These are phyloP conservation scores for Sisymbrium irio DNA, from an alignment of 345 rosid species.

Conservation along the genomic window DNA sequence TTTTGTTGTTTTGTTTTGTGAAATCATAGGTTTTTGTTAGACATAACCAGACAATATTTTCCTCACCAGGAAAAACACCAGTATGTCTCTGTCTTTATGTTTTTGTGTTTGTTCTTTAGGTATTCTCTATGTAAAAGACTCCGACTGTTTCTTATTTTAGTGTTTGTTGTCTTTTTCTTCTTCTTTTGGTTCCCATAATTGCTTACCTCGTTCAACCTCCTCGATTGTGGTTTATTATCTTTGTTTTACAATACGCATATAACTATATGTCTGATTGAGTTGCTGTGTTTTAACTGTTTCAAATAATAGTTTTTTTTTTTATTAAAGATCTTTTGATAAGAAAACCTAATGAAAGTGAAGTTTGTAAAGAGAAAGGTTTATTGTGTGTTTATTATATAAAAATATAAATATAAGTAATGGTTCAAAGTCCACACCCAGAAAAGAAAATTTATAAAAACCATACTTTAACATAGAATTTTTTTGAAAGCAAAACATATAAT, in stretches of 20 bases:
- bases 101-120: slow-evolving; percentile 5
- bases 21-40: background rate
- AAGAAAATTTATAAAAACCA: too few relatives aligned
- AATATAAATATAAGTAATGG: background rate
- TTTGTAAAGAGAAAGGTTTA: background rate
- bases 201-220: background rate
- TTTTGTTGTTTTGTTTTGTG: background rate
- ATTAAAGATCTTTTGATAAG: background rate
- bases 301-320: background rate
- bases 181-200: background rate
- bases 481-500: too few relatives aligned
- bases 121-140: slow-evolving; percentile 10
- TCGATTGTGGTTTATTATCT: background rate
- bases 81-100: background rate
- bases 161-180: background rate
- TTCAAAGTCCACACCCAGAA: too few relatives aligned
- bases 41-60: background rate
- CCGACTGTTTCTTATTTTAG: background rate
- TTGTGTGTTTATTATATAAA: background rate
- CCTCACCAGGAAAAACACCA: background rate
- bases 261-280: background rate
- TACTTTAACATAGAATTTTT: too few relatives aligned
- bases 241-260: background rate
- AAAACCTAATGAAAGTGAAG: background rate
- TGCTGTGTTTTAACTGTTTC: background rate